Base-by-base conservation (phyloP, 2,329 filamentous ascomycete genomes). In the Neurospora crassa region DNA sequence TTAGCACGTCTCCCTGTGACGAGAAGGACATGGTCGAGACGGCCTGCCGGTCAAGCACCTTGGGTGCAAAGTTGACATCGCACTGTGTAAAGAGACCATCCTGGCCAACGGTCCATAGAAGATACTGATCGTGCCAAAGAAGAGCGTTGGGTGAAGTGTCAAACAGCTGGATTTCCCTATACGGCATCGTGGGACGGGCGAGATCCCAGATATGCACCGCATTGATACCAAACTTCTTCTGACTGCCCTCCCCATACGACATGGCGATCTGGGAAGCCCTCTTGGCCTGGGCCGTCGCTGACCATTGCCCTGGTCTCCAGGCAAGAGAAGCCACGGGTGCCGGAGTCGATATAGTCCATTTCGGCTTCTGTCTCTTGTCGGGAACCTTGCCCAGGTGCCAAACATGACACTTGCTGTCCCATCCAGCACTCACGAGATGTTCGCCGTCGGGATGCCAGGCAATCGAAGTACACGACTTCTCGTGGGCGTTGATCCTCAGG, bases 361-460 rank as follows among this genome's bases (percentile, higher is more conserved):
- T 88, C 0, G 89, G 84, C 78, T 89, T 90, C 77, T 90, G 89
- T 16, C 88, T 83, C 78, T 89, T 88, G 74, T 91, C 88, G 18
- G 86, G 87, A 7, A 82, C 84, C 69, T 82, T 83, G 5, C 87
- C 86, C 71, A 91, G 79, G 75, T 91, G 88, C 90, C 90, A 92
- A 6, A 91, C 86, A 75, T 89, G 84, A 47, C 89, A 86, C 70
- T 85, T 86, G 72, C 84, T 85, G 76, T 92, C 90, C 74, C 85
- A 82, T 7, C 89, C 89, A 5, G 86, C 88, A 73, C 88, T 91
- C 68, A 89, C 84, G 12, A 91, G 80, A 75, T 91, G 88, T n/a
- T 86, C 83, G 16, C 89, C 90, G 76, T 91, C 89, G 0, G 88
- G 87, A 74, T 92, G 90, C 90, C 90, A 92, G 3, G 87, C 85